Conservation (phyloP, 2,329 filamentous ascomycete genomes). For the Diaporthe sp. region DNA sequence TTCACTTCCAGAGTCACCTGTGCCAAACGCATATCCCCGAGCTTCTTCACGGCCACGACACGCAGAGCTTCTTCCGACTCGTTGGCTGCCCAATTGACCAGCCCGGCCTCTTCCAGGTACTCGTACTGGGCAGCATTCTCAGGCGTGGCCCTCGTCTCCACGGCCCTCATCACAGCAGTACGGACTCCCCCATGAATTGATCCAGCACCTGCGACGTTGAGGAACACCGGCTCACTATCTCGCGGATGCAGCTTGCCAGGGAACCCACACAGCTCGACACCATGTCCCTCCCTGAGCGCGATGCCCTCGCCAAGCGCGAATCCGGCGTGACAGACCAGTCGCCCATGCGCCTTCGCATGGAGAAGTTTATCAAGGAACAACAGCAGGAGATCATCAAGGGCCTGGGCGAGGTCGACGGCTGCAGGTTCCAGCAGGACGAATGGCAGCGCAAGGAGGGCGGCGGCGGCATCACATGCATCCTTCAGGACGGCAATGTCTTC, state of each 20-base stretch:
- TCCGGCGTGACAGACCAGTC: conserved; percentile 81
- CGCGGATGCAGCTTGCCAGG: conserved; percentile 54
- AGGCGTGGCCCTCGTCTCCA: conserved; percentile 65
- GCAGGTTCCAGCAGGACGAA: conserved; percentile 84
- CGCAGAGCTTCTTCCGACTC: conserved; percentile 29
- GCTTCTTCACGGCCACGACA: conserved; percentile 35
- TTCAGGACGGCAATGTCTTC: conserved; percentile 97
- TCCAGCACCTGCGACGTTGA: not conserved
- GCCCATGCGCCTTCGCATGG: conserved; percentile 98
- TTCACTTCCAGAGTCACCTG: conserved; percentile 30
- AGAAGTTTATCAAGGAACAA: conserved; percentile 93
- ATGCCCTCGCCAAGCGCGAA: conserved; percentile 85
- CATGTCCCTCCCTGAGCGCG: conserved; percentile 85
- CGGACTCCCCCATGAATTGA: conserved; percentile 41
- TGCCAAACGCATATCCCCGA: conserved; percentile 32
- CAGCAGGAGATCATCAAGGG: conserved; percentile 89
- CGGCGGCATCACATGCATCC: conserved; percentile 92
- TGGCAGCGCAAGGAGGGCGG: conserved; percentile 92
- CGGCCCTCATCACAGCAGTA: conserved; percentile 73
- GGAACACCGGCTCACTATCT: conserved; percentile 23
- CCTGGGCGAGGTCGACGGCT: conserved; percentile 87
- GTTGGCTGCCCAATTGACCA: conserved; percentile 41
- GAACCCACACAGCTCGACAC: conserved; percentile 67
- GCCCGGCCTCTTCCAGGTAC: conserved; percentile 49
- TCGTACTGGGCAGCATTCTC: conserved; percentile 52